Evolutionary conservation across 2,329 filamentous ascomycete genomes (phyloP), one percentile per base, ranked within the genome.

Genomic region (Echinosphaeria canescens): DNA sequence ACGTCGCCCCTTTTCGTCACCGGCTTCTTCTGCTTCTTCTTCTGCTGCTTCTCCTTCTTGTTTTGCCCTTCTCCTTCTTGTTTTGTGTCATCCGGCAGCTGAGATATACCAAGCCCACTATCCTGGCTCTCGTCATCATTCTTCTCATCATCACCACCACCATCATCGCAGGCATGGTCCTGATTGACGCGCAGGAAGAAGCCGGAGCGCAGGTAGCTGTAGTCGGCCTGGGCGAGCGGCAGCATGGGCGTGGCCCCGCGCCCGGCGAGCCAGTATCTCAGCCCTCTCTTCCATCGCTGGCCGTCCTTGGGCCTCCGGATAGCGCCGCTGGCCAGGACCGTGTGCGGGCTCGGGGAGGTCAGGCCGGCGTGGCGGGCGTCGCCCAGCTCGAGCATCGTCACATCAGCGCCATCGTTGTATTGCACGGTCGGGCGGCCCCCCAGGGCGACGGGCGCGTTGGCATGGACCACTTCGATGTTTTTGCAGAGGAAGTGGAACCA

Each of bases 401-500:
- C 18, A 8, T 8, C 8, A 20, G 18, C 8, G 18, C 18, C n/a
- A 20, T 20, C 18, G 18, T 20, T n/a, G 8, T n/a, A 8, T 20
- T 20, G 8, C 8, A n/a, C 18, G n/a, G 18, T 20, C n/a, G n/a
- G n/a, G n/a, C n/a, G n/a, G n/a, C n/a, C n/a, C n/a, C n/a, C n/a
- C n/a, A n/a, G n/a, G n/a, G n/a, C n/a, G n/a, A n/a, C n/a, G n/a
- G n/a, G n/a, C n/a, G n/a, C n/a, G n/a, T n/a, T n/a, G n/a, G n/a
- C n/a, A n/a, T 25, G 39, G 33, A 24, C 24, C 10, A 12, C 13
- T 13, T 19, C 10, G 15, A 33, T 26, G 29, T 41, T 43, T 33
- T 50, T 48, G 33, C 38, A 48, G 12, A 48, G 40, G 22, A 42
- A 46, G 24, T 45, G 42, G 22, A 50, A 48, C 47, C 45, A 50